Conservation (phyloP, 2,329 filamentous ascomycete species). For the Arachnopeziza araneosa region DNA sequence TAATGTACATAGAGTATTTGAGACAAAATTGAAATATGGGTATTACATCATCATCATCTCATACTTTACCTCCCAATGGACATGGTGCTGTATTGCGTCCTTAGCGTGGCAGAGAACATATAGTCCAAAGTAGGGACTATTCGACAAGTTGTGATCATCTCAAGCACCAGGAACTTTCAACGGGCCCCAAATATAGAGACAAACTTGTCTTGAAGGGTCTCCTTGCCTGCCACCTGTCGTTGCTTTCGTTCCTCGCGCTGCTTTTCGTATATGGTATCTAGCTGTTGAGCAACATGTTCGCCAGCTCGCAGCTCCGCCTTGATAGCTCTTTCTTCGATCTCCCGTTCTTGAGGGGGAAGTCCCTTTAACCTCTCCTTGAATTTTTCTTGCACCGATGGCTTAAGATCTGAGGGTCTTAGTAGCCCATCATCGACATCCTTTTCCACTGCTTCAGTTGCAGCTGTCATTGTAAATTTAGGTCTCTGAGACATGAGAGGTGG, state of each 20-base stretch:
- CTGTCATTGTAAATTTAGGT: constrained; percentile 4
- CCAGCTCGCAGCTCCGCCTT: constrained; percentile 57
- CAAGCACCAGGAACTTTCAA: not conserved
- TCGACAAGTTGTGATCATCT: not conserved
- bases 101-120: not conserved
- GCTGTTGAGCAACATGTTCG: constrained; percentile 49
- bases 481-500: constrained; percentile 43
- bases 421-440: constrained; percentile 16
- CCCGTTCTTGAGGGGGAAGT: constrained; percentile 51
- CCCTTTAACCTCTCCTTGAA: constrained; percentile 53
- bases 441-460: constrained; percentile 1
- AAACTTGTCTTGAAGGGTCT: constrained; percentile 38
- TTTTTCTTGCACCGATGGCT: constrained; percentile 43
- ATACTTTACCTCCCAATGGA: not conserved
- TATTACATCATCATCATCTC: not conserved
- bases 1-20: not conserved
- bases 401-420: constrained; percentile 29
- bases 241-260: constrained; percentile 48
- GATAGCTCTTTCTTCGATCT: constrained; percentile 58
- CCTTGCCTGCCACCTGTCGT: constrained; percentile 49
- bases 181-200: constrained; percentile 24
- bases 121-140: not conserved
- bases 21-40: not conserved
- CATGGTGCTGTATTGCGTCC: not conserved
- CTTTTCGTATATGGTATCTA: constrained; percentile 51